Conservation (phyloP, 305 asterid genomes). For the Fraxinus greggii region DNA sequence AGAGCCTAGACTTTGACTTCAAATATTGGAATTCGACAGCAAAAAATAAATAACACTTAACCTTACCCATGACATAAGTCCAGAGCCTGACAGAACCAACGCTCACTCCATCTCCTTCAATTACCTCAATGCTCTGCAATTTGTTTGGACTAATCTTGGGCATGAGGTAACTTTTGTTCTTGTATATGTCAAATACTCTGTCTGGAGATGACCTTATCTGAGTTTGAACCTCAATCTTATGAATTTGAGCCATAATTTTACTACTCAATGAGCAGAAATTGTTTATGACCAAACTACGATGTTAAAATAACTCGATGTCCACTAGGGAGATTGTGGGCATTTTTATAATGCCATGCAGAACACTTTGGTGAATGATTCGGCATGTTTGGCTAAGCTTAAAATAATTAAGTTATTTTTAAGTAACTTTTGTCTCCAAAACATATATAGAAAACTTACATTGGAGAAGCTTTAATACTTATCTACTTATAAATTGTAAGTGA, state of each 20-base stretch:
- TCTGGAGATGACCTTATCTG: slow-evolving; percentile 37
- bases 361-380: background rate
- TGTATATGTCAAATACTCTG: slow-evolving; percentile 48
- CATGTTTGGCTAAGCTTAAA: background rate
- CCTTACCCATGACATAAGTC: slow-evolving; percentile 53
- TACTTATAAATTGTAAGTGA: too few species aligned
- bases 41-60: background rate
- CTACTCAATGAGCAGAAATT: background rate
- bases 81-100: slow-evolving; percentile 57
- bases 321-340: slow-evolving; percentile 7
- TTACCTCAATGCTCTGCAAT: slow-evolving; percentile 36
- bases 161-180: slow-evolving; percentile 38
- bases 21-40: background rate
- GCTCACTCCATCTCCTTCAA: slow-evolving; percentile 48
- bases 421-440: background rate
- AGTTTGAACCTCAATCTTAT: slow-evolving; percentile 40
- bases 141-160: slow-evolving; percentile 45
- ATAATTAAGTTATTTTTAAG: background rate
- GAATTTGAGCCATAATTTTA: slow-evolving; percentile 46
- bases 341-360: slow-evolving; percentile 27
- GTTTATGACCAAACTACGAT: background rate
- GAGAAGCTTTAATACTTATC: too few species aligned
- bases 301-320: slow-evolving; percentile 5
- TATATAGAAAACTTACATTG: background rate
- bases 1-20: background rate